phyloP scores from a whole-genome alignment of 1,284 basidiomycete genomes.

The Papiliotrema flavescens region DNA sequence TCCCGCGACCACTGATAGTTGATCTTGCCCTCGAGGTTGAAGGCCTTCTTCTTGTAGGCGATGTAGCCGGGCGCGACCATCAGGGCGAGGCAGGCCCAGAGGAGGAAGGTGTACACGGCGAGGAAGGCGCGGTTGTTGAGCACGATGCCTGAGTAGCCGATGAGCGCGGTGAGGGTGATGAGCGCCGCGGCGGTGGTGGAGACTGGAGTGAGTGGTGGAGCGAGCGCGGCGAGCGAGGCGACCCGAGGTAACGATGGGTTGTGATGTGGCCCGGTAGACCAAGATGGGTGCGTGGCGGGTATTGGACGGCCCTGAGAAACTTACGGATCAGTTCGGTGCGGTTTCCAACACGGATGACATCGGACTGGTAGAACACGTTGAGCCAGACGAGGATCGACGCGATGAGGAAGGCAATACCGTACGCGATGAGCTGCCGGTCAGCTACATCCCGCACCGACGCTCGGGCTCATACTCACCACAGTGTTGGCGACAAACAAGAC shows the following conservation, averaged over 20 bases:
- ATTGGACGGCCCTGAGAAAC: no score
- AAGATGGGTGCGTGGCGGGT: no score
- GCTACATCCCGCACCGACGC: background rate
- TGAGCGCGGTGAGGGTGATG: slow-evolving; percentile 60
- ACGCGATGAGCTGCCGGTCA: slow-evolving; percentile 52
- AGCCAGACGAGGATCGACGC: slow-evolving; percentile 63
- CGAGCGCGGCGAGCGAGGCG: background rate
- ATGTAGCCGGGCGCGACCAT: slow-evolving; percentile 66
- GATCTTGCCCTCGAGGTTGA: slow-evolving; percentile 70
- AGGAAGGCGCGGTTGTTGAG: slow-evolving; percentile 71
- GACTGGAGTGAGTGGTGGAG: slow-evolving; percentile 45
- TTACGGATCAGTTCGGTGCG: slow-evolving; percentile 56
- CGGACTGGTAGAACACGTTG: slow-evolving; percentile 60
- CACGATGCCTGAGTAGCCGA: slow-evolving; percentile 65
- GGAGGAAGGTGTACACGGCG: slow-evolving; percentile 64
- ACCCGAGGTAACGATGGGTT: no score
- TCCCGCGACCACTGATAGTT: slow-evolving; percentile 64
- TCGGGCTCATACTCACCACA: slow-evolving; percentile 50
- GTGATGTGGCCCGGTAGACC: no score
- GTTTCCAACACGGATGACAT: slow-evolving; percentile 63
- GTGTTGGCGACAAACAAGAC: slow-evolving; percentile 58
- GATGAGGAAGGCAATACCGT: slow-evolving; percentile 57
- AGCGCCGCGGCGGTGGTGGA: slow-evolving; percentile 59
- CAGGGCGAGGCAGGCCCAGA: slow-evolving; percentile 64
- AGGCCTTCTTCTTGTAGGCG: slow-evolving; percentile 61